phyloP scores from a whole-genome alignment of 2,329 filamentous ascomycete species.

The Thermoascus crustaceus region DNA sequence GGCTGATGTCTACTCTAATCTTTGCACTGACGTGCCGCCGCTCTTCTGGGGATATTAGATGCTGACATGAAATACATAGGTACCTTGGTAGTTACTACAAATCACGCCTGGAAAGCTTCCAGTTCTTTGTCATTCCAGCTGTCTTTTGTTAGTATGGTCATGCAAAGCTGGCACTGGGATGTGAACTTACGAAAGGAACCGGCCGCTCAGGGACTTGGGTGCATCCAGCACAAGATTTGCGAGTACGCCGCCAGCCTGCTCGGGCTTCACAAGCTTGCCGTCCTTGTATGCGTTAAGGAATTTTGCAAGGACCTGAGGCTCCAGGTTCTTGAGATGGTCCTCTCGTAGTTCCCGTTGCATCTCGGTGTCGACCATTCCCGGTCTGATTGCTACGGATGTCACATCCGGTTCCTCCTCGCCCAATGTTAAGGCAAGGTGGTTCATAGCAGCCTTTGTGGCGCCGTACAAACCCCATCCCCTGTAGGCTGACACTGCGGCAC shows the following conservation, averaged over 20 bases:
- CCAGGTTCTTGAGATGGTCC: conserved; percentile 56
- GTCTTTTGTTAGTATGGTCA: conserved; percentile 16
- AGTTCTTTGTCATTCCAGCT: conserved; percentile 41
- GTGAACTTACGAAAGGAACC: conserved; percentile 48
- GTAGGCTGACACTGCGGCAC: conserved; percentile 61
- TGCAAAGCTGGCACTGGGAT: conserved; percentile 2
- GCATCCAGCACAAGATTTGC: conserved; percentile 65
- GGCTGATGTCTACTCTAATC: conserved; percentile 40
- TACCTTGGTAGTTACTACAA: conserved; percentile 9
- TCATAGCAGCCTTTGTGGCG: conserved; percentile 72
- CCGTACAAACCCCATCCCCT: conserved; percentile 73
- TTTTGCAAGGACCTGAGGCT: conserved; percentile 48
- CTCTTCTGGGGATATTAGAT: not conserved
- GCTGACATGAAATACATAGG: conserved; percentile 11
- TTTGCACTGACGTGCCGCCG: conserved; percentile 10
- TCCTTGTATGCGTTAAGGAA: conserved; percentile 64
- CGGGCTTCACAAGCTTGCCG: conserved; percentile 67
- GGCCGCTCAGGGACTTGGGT: conserved; percentile 61
- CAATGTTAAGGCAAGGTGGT: conserved; percentile 67
- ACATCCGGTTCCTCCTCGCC: conserved; percentile 69
- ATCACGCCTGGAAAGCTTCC: conserved; percentile 34
- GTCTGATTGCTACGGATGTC: conserved; percentile 62
- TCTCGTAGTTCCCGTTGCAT: conserved; percentile 83
- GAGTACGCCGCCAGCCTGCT: conserved; percentile 80
- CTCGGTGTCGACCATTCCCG: conserved; percentile 76